Evolutionary conservation across 306 rosid species (phyloP), one percentile per base, ranked within the genome.

Genomic region (Lathyrus oleraceus): DNA sequence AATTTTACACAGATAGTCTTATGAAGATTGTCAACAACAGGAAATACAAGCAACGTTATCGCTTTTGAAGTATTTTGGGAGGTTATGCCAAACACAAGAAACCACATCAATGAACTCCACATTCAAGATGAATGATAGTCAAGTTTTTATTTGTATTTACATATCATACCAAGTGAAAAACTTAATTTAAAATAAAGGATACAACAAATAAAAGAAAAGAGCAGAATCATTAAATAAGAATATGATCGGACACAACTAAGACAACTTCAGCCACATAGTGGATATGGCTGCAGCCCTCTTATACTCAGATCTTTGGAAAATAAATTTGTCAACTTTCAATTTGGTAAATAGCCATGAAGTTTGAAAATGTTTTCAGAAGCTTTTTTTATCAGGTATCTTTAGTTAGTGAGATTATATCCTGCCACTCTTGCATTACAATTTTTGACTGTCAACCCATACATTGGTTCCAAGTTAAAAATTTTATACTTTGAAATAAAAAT

Each of bases 21-120:
- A n/a, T 27, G 52, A 32, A 63, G 48, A 15, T 28, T 28, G 45
- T 38, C 28, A 38, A 39, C 42, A 65, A 21, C 47, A 65, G 11
- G 49, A 73, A 54, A 67, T 61, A 59, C 45, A 42, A 40, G 10
- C 52, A 66, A 66, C 44, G 51, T n/a, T 54, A 56, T 8, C 60
- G 59, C 21, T 67, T 54, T 51, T 47, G 21, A 56, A 57, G 15
- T 49, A 60, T 66, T 40, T 58, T 59, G 19, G 69, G 43, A 66
- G 74, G 47, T 39, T 27, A 19, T 1, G 28, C 8, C 15, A 61
- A 39, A 65, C 42, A 65, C 51, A 49, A 65, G 51, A 53, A 61
- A 60, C 21, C 74, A 47, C 11, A 57, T 63, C 54, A 30, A 52
- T 17, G 57, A 61, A 52, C 51, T 69, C 30, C 9, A 30, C 15